Evolutionary conservation across 441 rosid genomes (phyloP).

Genomic region (Aquilaria agallochum): DNA sequence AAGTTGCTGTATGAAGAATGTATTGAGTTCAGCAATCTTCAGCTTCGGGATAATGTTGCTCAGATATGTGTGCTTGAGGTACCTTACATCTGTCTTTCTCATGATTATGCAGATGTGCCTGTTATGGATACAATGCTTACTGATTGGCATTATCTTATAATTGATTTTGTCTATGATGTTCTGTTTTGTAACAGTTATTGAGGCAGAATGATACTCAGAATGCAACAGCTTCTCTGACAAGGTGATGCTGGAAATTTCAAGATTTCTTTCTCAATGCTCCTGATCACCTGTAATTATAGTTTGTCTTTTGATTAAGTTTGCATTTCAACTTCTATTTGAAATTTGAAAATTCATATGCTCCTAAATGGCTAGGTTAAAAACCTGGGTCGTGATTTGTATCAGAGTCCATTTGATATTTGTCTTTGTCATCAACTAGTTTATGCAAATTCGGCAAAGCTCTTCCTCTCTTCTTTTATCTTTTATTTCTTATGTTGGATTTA

Average conservation of each 20-base stretch:
- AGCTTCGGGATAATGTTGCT: constrained; percentile 96
- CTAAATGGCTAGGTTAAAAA: not conserved
- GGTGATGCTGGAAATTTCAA: constrained; percentile 34
- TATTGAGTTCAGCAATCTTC: constrained; percentile 73
- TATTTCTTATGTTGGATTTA: no score
- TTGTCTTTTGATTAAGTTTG: not conserved
- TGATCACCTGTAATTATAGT: constrained; percentile 1
- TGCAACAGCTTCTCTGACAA: constrained; percentile 31
- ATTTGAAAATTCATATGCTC: not conserved
- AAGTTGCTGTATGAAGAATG: constrained; percentile 82
- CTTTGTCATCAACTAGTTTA: not conserved
- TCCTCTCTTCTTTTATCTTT: no score
- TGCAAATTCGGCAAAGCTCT: no score
- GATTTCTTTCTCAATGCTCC: constrained; percentile 9
- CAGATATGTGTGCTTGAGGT: constrained; percentile 98
- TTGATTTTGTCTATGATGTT: no score
- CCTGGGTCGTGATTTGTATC: not conserved
- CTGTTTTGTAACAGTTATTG: constrained; percentile 32
- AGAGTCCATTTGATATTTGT: not conserved
- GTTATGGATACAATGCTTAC: not conserved
- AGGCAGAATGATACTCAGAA: constrained; percentile 30
- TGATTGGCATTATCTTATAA: constrained; percentile 1
- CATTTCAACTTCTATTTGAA: constrained; percentile 2
- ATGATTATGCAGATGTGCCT: constrained; percentile 6
- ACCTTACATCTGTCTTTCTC: constrained; percentile 11